Base-by-base conservation (phyloP, 306 rosid genomes). In the Vigna reflexopilosa region DNA sequence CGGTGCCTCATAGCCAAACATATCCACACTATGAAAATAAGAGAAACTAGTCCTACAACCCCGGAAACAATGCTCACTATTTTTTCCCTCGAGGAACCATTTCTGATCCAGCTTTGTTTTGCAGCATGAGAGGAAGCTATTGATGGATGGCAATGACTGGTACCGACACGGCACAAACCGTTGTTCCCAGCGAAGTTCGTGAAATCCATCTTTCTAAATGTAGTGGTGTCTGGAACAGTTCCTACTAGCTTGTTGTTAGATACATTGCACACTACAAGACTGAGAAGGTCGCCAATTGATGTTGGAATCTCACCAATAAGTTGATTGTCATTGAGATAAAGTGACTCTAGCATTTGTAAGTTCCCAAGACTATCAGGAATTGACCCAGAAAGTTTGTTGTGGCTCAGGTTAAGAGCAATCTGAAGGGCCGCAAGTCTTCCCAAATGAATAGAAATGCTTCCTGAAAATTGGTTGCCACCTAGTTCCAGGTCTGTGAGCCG, bases 211-310 rank as follows among this genome's bases (percentile, higher is more conserved):
- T 81, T 90, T 66, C 80, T 87, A 81, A 93, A 91, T 62, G 85
- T 84, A 38, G 85, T 69, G 70, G 90, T 93, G 86, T 87, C 78
- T 0, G 98, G 98, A 77, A 93, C 90, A 22, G 73, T 73, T 65
- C 98, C 98, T 38, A 82, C 86, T 83, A 93, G 83, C 44, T 86
- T 80, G 78, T 93, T 93, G 90, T 93, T 87, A 76, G 93, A 88
- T 42, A 93, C 90, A 83, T 91, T 90, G 87, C 98, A 91, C 38
- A 83, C 83, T 54, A 81, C 42, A 79, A 91, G 90, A 85, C 96
- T 87, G 15, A 77, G 87, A 26, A 91, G 84, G 45, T 83, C 80
- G 70, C 98, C 96, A 70, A 86, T 93, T 80, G 88, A 86, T 48
- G 83, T 38, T 73, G 98, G 98, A 81, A 93, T 89, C 57, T 93